Evolutionary conservation across 192 early-diverging fungal genomes (phyloP).

Genomic region (Spizellomyces punctatus): DNA sequence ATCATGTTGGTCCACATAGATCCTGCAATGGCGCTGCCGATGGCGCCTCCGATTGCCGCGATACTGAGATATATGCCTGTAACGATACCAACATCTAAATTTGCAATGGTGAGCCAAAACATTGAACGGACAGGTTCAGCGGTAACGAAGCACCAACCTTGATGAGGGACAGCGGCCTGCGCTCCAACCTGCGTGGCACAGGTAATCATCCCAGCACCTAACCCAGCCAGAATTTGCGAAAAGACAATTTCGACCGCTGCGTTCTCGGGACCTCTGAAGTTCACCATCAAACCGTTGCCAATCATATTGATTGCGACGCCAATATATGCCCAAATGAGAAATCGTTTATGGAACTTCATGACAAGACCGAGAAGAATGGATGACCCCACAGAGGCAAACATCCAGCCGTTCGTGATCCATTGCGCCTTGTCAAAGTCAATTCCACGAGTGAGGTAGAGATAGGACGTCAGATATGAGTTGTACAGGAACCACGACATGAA

Average conservation of each 20-base stretch:
- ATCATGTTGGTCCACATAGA: conserved; percentile 3
- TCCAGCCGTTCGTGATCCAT: conserved; percentile 5
- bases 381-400: not conserved
- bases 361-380: conserved; percentile 10
- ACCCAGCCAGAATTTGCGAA: conserved; percentile 9
- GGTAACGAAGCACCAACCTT: no score
- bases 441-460: conserved; percentile 5
- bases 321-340: not conserved
- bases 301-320: not conserved
- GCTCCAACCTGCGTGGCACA: conserved; percentile 21
- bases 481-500: conserved; percentile 4
- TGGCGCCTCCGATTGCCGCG: conserved; percentile 6
- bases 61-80: conserved; percentile 19
- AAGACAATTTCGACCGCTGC: not conserved
- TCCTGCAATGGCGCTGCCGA: conserved; percentile 21
- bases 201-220: conserved; percentile 17
- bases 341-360: conserved; percentile 2
- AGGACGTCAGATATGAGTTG: not conserved
- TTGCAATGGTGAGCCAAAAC: no score
- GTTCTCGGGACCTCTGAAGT: conserved; percentile 3
- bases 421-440: conserved; percentile 5
- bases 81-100: conserved; percentile 9
- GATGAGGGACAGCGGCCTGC: conserved; percentile 20
- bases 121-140: no score
- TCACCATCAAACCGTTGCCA: conserved; percentile 19